Conservation (phyloP, 2,329 filamentous ascomycete genomes). For the Fusarium praegraminearum region DNA sequence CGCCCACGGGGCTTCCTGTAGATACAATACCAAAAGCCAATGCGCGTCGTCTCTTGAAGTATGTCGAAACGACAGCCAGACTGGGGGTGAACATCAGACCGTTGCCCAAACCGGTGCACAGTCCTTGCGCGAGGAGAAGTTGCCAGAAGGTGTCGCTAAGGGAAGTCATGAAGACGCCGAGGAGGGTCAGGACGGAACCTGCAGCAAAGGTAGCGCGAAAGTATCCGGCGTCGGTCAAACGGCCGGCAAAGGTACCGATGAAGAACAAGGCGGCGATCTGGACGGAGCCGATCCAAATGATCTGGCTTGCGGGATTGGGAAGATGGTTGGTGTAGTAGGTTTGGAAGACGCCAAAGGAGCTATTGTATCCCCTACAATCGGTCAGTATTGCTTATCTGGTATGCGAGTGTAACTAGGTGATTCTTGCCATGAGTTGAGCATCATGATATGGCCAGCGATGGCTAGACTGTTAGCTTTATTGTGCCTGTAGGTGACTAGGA, state of each 20-base stretch:
- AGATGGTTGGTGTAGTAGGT: slow-evolving; percentile 57
- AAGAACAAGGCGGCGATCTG: slow-evolving; percentile 59
- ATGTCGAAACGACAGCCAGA: slow-evolving; percentile 71
- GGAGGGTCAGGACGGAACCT: slow-evolving; percentile 55
- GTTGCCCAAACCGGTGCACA: slow-evolving; percentile 63
- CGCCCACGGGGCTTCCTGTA: slow-evolving; percentile 67
- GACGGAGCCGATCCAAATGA: slow-evolving; percentile 60
- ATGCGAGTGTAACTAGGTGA: accelerated
- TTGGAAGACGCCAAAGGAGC: slow-evolving; percentile 52
- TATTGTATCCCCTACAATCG: slow-evolving; percentile 5
- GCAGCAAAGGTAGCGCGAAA: slow-evolving; percentile 55
- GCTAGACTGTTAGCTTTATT: not conserved
- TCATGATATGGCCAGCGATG: slow-evolving; percentile 9
- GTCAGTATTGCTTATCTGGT: not conserved
- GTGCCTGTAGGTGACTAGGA: not conserved
- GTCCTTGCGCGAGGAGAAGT: slow-evolving; percentile 61
- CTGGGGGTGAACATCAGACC: slow-evolving; percentile 69
- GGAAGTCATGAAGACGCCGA: slow-evolving; percentile 61
- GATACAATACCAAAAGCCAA: slow-evolving; percentile 71
- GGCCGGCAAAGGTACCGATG: slow-evolving; percentile 57
- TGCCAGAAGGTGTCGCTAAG: slow-evolving; percentile 61
- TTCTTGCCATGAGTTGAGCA: slow-evolving; percentile 13
- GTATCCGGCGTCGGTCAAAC: slow-evolving; percentile 59
- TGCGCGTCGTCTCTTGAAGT: slow-evolving; percentile 67
- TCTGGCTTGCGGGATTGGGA: slow-evolving; percentile 51